A percentile compares a stretch with the other conserved stretches of the same genome.
Evolutionary conservation across 2,329 filamentous ascomycete genomes (phyloP).

Genomic region (Dryadomyces quercus-mongolicae): DNA sequence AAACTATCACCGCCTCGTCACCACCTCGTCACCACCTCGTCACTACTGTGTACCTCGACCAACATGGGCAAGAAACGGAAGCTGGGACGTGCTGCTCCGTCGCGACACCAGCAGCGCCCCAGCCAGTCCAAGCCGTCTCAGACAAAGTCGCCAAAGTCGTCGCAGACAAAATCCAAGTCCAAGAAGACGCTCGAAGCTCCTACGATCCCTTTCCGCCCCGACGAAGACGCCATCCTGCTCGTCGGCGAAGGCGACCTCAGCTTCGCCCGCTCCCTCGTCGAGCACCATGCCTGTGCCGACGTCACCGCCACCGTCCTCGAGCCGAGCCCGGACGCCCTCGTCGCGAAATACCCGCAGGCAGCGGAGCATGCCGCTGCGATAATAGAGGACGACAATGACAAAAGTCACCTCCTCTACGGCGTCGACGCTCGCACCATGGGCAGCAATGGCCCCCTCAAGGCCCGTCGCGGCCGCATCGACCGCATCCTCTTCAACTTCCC

Average conservation of each 20-base stretch:
- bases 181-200: slow-evolving; percentile 25
- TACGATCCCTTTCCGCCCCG: slow-evolving; percentile 55
- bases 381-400: slow-evolving; percentile 16
- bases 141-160: slow-evolving; percentile 6
- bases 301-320: slow-evolving; percentile 62
- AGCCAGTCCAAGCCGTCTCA: slow-evolving; percentile 1
- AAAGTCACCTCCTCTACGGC: slow-evolving; percentile 39
- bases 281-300: slow-evolving; percentile 52
- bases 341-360: slow-evolving; percentile 64
- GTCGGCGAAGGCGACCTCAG: slow-evolving; percentile 74
- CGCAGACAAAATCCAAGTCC: neutral
- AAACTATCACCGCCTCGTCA: too few relatives aligned
- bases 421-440: slow-evolving; percentile 58
- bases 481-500: slow-evolving; percentile 93
- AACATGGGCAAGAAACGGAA: slow-evolving; percentile 32
- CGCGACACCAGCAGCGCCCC: neutral
- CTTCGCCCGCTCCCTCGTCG: slow-evolving; percentile 56
- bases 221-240: slow-evolving; percentile 61
- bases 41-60: too few relatives aligned
- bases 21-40: too few relatives aligned
- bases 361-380: slow-evolving; percentile 34
- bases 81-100: slow-evolving; percentile 15
- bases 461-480: slow-evolving; percentile 33
- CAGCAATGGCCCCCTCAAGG: neutral
- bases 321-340: slow-evolving; percentile 40